phyloP scores from a whole-genome alignment of 2,329 filamentous ascomycete genomes.

The Phoma sp. region DNA sequence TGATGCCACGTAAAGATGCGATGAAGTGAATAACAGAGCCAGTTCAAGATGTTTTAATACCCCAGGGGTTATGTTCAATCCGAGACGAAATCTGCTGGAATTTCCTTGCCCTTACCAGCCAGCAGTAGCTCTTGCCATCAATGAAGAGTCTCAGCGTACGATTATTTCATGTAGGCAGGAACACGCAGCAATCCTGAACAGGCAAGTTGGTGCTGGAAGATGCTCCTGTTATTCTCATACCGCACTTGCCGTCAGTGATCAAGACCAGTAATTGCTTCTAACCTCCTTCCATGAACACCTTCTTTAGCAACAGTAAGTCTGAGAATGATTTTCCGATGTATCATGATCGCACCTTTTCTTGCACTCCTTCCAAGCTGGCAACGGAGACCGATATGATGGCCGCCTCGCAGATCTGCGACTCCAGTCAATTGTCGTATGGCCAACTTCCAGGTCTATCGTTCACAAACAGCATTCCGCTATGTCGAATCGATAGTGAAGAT shows the following conservation, averaged over 20 bases:
- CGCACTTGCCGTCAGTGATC: background rate
- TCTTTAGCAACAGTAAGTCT: background rate
- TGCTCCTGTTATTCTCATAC: background rate
- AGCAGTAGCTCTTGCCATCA: background rate
- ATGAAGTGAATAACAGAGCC: background rate
- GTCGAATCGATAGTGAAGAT: conserved; percentile 18
- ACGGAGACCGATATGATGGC: background rate
- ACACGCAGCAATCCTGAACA: background rate
- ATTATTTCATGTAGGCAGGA: background rate
- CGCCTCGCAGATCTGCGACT: conserved; percentile 2
- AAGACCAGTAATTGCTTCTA: background rate
- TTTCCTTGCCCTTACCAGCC: no score
- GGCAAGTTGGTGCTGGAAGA: background rate
- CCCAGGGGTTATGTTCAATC: no score
- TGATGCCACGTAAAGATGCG: background rate
- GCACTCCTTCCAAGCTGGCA: background rate
- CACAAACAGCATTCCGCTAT: conserved; percentile 17
- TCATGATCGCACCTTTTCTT: background rate
- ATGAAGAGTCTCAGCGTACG: no score
- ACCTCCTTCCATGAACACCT: background rate
- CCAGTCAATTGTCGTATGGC: conserved; percentile 20
- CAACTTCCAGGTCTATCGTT: conserved; percentile 15
- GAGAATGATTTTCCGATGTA: background rate
- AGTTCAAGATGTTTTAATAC: no score
- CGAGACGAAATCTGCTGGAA: no score